Percentiles rank a stretch among this genome's conserved stretches.
These are phyloP conservation scores for Paracoccidioides lutzii DNA, from an alignment of 2,329 filamentous ascomycete species.

Conservation along the genomic window DNA sequence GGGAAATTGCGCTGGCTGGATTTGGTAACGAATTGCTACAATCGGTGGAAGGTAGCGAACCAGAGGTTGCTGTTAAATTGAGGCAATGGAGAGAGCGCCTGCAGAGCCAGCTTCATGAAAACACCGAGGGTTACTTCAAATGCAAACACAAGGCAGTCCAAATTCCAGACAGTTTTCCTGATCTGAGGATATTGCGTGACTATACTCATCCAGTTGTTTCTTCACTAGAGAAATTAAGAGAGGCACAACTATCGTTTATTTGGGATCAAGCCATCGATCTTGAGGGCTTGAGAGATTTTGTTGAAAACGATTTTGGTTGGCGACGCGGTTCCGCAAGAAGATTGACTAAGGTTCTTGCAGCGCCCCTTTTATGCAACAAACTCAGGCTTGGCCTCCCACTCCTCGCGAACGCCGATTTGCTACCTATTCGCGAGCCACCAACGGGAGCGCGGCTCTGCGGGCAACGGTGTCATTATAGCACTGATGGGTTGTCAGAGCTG, in stretches of 20 bases:
- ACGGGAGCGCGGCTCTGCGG: constrained; percentile 49
- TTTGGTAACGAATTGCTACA: constrained; percentile 61
- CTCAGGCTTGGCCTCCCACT: constrained; percentile 22
- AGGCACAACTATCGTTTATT: constrained; percentile 40
- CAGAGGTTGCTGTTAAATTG: constrained; percentile 29
- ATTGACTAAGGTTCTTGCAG: constrained; percentile 71
- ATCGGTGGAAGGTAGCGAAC: constrained; percentile 42
- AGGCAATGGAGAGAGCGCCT: constrained; percentile 59
- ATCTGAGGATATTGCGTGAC: constrained; percentile 63
- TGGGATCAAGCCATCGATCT: constrained; percentile 57
- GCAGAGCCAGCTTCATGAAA: constrained; percentile 64
- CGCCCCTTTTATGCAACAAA: constrained; percentile 58
- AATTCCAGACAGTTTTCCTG: constrained; percentile 73
- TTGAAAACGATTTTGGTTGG: constrained; percentile 77
- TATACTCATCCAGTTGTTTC: constrained; percentile 85
- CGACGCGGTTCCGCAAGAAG: constrained; percentile 49
- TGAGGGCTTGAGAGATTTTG: constrained; percentile 56
- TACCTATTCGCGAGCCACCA: constrained; percentile 24
- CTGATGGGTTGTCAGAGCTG: constrained; percentile 63
- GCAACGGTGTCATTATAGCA: constrained; percentile 56
- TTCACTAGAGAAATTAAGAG: constrained; percentile 41
- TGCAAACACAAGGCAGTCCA: constrained; percentile 58
- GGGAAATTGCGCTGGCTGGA: constrained; percentile 76
- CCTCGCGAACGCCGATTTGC: constrained; percentile 18
- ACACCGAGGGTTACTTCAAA: constrained; percentile 69